Evolutionary conservation across 2,329 filamentous ascomycete species (phyloP).

Genomic region (Didymella glomerata): DNA sequence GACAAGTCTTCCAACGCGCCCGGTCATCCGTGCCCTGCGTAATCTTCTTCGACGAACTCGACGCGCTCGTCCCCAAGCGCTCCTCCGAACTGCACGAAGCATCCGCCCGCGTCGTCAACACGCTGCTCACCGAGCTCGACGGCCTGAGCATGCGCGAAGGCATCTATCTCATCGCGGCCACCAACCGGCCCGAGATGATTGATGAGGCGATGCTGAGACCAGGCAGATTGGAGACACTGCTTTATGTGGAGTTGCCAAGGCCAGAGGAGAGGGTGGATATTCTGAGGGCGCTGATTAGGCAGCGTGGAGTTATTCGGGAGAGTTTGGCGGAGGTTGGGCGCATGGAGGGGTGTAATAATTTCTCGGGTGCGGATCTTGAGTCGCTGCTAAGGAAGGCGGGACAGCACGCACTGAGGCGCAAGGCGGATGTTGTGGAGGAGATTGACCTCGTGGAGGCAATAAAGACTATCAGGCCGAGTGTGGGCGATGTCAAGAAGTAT

Average conservation of each 20-base stretch:
- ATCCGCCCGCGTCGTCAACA: slow-evolving; percentile 90
- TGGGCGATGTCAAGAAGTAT: slow-evolving; percentile 66
- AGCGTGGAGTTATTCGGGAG: slow-evolving; percentile 59
- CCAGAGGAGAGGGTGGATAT: slow-evolving; percentile 85
- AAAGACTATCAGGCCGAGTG: slow-evolving; percentile 58
- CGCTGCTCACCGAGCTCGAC: slow-evolving; percentile 91
- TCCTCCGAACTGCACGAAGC: slow-evolving; percentile 81
- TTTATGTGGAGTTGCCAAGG: slow-evolving; percentile 88
- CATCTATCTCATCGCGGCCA: slow-evolving; percentile 94
- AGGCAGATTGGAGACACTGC: slow-evolving; percentile 83
- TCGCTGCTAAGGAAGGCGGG: slow-evolving; percentile 67
- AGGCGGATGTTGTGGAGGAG: slow-evolving; percentile 56
- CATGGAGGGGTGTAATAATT: slow-evolving; percentile 72
- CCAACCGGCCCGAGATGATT: slow-evolving; percentile 95
- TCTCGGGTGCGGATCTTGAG: slow-evolving; percentile 74
- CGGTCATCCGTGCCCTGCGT: slow-evolving; percentile 89
- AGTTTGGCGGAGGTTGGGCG: slow-evolving; percentile 70
- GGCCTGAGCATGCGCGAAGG: slow-evolving; percentile 81
- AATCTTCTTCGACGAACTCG: slow-evolving; percentile 97
- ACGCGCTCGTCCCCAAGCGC: slow-evolving; percentile 86
- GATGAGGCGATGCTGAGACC: slow-evolving; percentile 94
- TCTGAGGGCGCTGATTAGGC: slow-evolving; percentile 68
- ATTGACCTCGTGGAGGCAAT: slow-evolving; percentile 58
- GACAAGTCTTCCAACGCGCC: slow-evolving; percentile 89
- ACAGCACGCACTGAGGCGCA: slow-evolving; percentile 62